A percentile compares a stretch with the other conserved stretches of the same genome.
phyloP scores from a whole-genome alignment of 2,329 filamentous ascomycete genomes.

The Aspergillus melleus region DNA sequence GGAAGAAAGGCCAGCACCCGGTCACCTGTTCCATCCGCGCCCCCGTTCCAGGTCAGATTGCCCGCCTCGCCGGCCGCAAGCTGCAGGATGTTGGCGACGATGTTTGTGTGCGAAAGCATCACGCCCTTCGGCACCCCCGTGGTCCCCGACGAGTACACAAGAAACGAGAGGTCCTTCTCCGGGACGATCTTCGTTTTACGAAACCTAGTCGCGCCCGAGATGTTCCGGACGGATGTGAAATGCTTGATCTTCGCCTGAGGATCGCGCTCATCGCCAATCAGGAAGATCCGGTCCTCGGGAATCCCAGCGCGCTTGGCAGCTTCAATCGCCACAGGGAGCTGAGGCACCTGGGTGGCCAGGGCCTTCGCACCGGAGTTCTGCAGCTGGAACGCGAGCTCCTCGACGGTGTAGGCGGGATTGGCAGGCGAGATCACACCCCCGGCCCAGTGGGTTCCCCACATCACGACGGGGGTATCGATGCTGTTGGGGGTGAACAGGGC shows the following conservation, averaged over 20 bases:
- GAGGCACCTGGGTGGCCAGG: slow-evolving; percentile 69
- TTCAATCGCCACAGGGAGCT: slow-evolving; percentile 63
- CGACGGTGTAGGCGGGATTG: slow-evolving; percentile 81
- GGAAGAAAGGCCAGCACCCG: slow-evolving; percentile 76
- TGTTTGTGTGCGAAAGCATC: slow-evolving; percentile 78
- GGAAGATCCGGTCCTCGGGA: slow-evolving; percentile 67
- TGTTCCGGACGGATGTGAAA: slow-evolving; percentile 69
- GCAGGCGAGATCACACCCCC: slow-evolving; percentile 81
- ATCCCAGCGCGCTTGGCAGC: slow-evolving; percentile 73
- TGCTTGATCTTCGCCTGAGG: slow-evolving; percentile 63
- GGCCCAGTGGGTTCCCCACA: slow-evolving; percentile 79
- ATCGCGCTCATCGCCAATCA: slow-evolving; percentile 67
- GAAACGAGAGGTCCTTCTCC: slow-evolving; percentile 72
- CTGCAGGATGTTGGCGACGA: slow-evolving; percentile 72
- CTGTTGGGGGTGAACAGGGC: slow-evolving; percentile 81
- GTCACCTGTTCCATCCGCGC: slow-evolving; percentile 64
- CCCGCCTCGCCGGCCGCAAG: slow-evolving; percentile 54
- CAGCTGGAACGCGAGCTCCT: slow-evolving; percentile 83
- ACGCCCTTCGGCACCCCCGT: slow-evolving; percentile 92
- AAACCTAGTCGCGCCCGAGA: slow-evolving; percentile 59
- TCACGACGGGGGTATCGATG: slow-evolving; percentile 76
- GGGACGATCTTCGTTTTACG: slow-evolving; percentile 65
- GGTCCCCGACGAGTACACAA: slow-evolving; percentile 88
- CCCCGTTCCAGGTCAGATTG: slow-evolving; percentile 59
- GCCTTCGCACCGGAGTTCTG: slow-evolving; percentile 73